Evolutionary conservation across 1,139 yeast species (phyloP).

Genomic region (Suhomyces atakaporum): DNA sequence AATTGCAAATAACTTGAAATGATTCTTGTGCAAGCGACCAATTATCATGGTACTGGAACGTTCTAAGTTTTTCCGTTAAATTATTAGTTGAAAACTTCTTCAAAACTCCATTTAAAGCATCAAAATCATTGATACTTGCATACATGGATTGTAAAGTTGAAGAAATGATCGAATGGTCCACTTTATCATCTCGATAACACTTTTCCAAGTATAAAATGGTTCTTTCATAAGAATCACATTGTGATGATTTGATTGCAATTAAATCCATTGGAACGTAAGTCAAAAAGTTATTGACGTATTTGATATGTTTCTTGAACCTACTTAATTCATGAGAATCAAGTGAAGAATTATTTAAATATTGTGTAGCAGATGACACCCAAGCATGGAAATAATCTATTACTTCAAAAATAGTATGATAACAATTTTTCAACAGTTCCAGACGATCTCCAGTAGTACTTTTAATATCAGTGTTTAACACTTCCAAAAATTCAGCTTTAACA

Average conservation of each 20-base stretch:
- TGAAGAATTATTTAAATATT: constrained; percentile 26
- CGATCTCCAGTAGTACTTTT: constrained; percentile 49
- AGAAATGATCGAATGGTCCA: constrained; percentile 43
- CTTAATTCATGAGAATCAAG: constrained; percentile 22
- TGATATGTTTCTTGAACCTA: constrained; percentile 31
- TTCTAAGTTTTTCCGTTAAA: constrained; percentile 69
- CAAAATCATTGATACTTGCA: constrained; percentile 84
- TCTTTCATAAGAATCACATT: constrained; percentile 84
- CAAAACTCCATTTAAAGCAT: constrained; percentile 84
- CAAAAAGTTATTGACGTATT: constrained; percentile 48
- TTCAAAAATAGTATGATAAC: constrained; percentile 73
- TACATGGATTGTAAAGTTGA: constrained; percentile 73
- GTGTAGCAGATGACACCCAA: constrained; percentile 57
- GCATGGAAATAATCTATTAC: constrained; percentile 82
- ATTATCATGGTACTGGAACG: constrained; percentile 81
- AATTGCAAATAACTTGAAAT: constrained; percentile 61
- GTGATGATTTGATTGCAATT: constrained; percentile 77
- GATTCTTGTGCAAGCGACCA: constrained; percentile 91
- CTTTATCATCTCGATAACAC: constrained; percentile 49
- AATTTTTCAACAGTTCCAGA: constrained; percentile 58
- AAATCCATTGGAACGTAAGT: constrained; percentile 62
- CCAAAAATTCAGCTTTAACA: constrained; percentile 57
- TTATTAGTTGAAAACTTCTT: constrained; percentile 71
- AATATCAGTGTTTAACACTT: constrained; percentile 54
- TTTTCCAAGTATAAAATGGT: constrained; percentile 89